Percentiles rank a stretch among this genome's conserved stretches.
Conservation (phyloP, 768 basidiomycete species). For the Termitomyces sp. region DNA sequence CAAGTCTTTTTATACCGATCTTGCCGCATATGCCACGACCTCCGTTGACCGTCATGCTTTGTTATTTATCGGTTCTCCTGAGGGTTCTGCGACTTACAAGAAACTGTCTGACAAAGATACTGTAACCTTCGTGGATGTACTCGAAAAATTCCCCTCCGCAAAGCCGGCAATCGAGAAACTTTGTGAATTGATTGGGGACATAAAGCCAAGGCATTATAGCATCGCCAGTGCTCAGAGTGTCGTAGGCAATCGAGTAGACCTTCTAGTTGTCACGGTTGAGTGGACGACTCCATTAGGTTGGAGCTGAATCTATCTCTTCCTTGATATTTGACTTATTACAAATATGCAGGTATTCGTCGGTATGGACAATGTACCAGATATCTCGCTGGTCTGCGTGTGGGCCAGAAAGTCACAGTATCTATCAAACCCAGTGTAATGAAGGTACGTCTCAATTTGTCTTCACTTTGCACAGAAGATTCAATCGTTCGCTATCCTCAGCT, state of each 20-base stretch:
- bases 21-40: slow-evolving; percentile 68
- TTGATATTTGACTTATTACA: not conserved
- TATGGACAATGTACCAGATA: slow-evolving; percentile 98
- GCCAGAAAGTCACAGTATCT: slow-evolving; percentile 93
- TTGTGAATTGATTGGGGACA: slow-evolving; percentile 88
- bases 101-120: slow-evolving; percentile 94
- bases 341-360: slow-evolving; percentile 52
- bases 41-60: slow-evolving; percentile 73
- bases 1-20: slow-evolving; percentile 90
- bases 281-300: slow-evolving; percentile 84
- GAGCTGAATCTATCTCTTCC: slow-evolving; percentile 13
- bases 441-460: slow-evolving; percentile 33
- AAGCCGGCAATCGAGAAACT: slow-evolving; percentile 78
- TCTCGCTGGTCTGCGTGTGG: slow-evolving; percentile 74
- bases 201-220: slow-evolving; percentile 96
- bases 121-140: slow-evolving; percentile 85
- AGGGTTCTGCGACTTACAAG: slow-evolving; percentile 91
- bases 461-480: slow-evolving; percentile 3
- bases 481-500: slow-evolving; percentile 38
- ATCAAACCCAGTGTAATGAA: slow-evolving; percentile 99
- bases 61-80: slow-evolving; percentile 89
- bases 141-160: slow-evolving; percentile 72
- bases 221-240: slow-evolving; percentile 95
- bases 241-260: slow-evolving; percentile 90
- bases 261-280: slow-evolving; percentile 94